Conservation (phyloP, 2,329 filamentous ascomycete species). For the Colletotrichum chrysophilum region DNA sequence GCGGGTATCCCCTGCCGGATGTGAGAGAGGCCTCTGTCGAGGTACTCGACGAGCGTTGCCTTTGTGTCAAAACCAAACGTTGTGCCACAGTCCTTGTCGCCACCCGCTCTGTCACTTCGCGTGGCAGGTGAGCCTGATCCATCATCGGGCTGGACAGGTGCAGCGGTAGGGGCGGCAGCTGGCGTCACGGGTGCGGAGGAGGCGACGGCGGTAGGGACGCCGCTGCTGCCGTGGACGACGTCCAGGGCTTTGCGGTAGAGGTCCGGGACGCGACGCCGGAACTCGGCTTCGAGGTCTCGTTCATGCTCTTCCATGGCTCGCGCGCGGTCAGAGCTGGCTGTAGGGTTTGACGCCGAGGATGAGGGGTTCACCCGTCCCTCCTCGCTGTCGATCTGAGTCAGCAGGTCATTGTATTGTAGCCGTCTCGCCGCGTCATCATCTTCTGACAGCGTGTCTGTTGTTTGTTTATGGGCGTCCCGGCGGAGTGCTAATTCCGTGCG, state of each 20-base stretch:
- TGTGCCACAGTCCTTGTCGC: not conserved
- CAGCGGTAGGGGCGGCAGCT: not conserved
- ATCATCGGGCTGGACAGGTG: conserved; percentile 24
- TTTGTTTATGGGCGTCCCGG: not conserved
- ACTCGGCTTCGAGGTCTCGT: conserved; percentile 53
- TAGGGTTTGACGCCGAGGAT: not conserved
- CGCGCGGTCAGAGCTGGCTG: conserved; percentile 37
- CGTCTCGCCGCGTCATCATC: conserved; percentile 11
- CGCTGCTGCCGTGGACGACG: conserved; percentile 32
- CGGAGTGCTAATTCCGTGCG: conserved; percentile 30
- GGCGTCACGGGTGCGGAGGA: not conserved
- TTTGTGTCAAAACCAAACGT: conserved; percentile 41
- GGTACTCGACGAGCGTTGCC: conserved; percentile 52
- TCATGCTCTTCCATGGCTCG: conserved; percentile 50
- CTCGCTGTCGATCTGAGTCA: conserved; percentile 14
- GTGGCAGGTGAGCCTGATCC: not conserved
- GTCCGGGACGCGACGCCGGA: conserved; percentile 48
- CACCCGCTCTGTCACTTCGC: not conserved
- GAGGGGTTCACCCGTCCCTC: conserved; percentile 1
- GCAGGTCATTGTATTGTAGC: not conserved
- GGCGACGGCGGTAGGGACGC: not conserved
- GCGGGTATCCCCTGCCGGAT: conserved; percentile 37
- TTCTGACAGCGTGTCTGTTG: not conserved
- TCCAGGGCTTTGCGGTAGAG: conserved; percentile 51
- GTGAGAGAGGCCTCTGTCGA: conserved; percentile 51